phyloP scores from a whole-genome alignment of 1,284 basidiomycete genomes.

The Cutaneotrichosporon cutaneum region DNA sequence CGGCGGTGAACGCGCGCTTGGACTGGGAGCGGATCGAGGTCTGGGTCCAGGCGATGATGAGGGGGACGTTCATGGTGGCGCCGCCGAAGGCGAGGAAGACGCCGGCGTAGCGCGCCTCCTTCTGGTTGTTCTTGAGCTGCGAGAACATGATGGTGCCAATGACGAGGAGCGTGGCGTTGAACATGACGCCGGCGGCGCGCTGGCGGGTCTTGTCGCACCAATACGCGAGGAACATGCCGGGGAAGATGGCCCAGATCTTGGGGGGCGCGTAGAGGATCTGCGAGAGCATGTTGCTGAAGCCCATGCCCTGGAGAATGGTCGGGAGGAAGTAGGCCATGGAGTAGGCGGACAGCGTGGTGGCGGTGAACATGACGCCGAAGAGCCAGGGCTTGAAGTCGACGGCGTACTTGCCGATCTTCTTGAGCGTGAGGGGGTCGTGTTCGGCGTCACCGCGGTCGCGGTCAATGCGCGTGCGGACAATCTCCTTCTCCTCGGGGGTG shows the following conservation, averaged over 20 bases:
- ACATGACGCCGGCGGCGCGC: constrained; percentile 14
- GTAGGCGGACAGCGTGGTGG: constrained; percentile 27
- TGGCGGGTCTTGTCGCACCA: constrained; percentile 40
- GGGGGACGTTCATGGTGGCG: constrained; percentile 40
- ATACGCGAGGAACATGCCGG: constrained; percentile 44
- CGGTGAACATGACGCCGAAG: constrained; percentile 52
- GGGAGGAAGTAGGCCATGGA: constrained; percentile 52
- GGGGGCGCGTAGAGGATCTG: constrained; percentile 52
- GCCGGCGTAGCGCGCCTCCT: constrained; percentile 21
- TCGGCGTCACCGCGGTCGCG: constrained; percentile 45
- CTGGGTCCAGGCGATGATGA: constrained; percentile 45
- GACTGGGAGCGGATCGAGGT: constrained; percentile 54
- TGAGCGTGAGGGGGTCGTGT: constrained; percentile 50
- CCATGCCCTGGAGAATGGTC: constrained; percentile 52
- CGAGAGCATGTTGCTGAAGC: constrained; percentile 42
- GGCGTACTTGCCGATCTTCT: constrained; percentile 44
- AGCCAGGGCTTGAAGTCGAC: constrained; percentile 53
- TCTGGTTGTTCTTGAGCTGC: constrained; percentile 9
- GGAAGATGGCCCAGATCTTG: constrained; percentile 46
- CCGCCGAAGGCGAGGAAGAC: constrained; percentile 44
- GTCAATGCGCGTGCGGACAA: constrained; percentile 18
- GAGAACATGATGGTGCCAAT: constrained; percentile 22
- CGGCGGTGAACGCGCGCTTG: constrained; percentile 43
- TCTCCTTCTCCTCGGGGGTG: constrained; percentile 12
- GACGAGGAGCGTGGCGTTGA: constrained; percentile 16